phyloP scores from a whole-genome alignment of 2,329 filamentous ascomycete species.

The Ophiosphaerella korrae region DNA sequence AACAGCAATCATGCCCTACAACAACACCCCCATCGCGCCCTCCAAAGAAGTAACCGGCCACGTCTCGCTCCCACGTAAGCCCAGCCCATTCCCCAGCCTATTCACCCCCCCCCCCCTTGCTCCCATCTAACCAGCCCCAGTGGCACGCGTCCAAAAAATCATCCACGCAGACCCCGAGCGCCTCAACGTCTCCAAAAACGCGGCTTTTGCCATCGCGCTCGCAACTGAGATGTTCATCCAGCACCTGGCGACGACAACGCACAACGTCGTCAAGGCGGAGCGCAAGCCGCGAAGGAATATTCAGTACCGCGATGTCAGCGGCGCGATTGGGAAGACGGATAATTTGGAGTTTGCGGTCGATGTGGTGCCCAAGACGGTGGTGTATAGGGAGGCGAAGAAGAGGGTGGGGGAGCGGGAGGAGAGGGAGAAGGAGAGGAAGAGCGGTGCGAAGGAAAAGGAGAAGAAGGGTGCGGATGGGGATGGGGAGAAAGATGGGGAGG shows the following conservation, averaged over 20 bases:
- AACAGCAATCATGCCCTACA: slow-evolving; percentile 75
- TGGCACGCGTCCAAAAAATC: slow-evolving; percentile 95
- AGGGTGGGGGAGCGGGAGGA: slow-evolving; percentile 51
- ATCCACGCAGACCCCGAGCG: slow-evolving; percentile 81
- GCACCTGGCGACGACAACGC: slow-evolving; percentile 81
- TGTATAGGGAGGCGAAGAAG: slow-evolving; percentile 79
- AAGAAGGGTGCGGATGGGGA: slow-evolving; percentile 7
- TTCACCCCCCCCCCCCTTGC: not conserved
- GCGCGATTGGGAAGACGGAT: slow-evolving; percentile 83
- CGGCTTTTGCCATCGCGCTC: slow-evolving; percentile 89
- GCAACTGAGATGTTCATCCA: slow-evolving; percentile 97
- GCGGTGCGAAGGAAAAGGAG: slow-evolving; percentile 35
- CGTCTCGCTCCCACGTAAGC: slow-evolving; percentile 80
- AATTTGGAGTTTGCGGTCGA: slow-evolving; percentile 95
- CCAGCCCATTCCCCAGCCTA: too few species aligned
- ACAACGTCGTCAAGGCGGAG: slow-evolving; percentile 88
- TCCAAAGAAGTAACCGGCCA: slow-evolving; percentile 83
- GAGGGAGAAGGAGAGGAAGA: slow-evolving; percentile 35
- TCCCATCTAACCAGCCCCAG: slow-evolving; percentile 53
- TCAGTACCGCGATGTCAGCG: slow-evolving; percentile 93
- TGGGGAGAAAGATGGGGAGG: too few species aligned
- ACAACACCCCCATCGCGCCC: slow-evolving; percentile 80
- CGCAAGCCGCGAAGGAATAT: slow-evolving; percentile 91
- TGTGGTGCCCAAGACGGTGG: slow-evolving; percentile 83
- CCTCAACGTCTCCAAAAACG: slow-evolving; percentile 84